Percentiles rank a stretch among this genome's conserved stretches.
phyloP scores from a whole-genome alignment of 768 basidiomycete genomes.

The Strobilomyces confusus region DNA sequence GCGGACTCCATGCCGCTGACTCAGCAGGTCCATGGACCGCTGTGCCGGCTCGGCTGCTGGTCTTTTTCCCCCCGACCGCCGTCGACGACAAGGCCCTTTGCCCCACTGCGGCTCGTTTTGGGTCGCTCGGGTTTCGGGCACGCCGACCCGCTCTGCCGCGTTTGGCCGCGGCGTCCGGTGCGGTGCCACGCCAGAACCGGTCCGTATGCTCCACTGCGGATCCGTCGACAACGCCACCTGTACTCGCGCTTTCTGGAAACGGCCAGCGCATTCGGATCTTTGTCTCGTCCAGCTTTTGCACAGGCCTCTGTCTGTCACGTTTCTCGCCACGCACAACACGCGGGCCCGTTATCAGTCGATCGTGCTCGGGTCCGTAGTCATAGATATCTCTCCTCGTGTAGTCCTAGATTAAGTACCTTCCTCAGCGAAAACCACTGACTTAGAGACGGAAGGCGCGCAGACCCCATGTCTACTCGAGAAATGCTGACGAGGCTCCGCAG shows the following conservation, averaged over 20 bases:
- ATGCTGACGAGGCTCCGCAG: slow-evolving; percentile 17
- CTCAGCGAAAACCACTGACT: slow-evolving; percentile 6
- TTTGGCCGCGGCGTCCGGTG: neutral
- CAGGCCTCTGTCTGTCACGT: neutral
- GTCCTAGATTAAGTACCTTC: slow-evolving; percentile 1
- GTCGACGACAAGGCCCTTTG: slow-evolving; percentile 19
- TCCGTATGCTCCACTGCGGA: neutral
- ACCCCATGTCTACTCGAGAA: slow-evolving; percentile 1
- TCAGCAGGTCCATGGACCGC: slow-evolving; percentile 28
- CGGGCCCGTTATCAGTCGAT: slow-evolving; percentile 8
- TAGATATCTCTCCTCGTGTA: neutral
- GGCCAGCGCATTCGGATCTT: neutral
- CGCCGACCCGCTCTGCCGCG: neutral
- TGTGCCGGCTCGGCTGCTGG: slow-evolving; percentile 13
- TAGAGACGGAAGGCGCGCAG: slow-evolving; percentile 12
- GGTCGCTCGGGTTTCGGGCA: neutral
- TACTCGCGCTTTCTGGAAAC: too few species aligned
- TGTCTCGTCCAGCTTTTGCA: neutral
- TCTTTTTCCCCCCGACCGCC: too few species aligned
- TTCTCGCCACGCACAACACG: slow-evolving; percentile 1
- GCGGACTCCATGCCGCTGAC: slow-evolving; percentile 11
- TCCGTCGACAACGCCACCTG: neutral
- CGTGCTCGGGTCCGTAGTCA: slow-evolving; percentile 13
- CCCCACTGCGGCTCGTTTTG: slow-evolving; percentile 6
- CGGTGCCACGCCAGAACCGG: too few species aligned